Evolutionary conservation across 257 asterid genomes (phyloP).

Genomic region (Leonotis leonurus): DNA sequence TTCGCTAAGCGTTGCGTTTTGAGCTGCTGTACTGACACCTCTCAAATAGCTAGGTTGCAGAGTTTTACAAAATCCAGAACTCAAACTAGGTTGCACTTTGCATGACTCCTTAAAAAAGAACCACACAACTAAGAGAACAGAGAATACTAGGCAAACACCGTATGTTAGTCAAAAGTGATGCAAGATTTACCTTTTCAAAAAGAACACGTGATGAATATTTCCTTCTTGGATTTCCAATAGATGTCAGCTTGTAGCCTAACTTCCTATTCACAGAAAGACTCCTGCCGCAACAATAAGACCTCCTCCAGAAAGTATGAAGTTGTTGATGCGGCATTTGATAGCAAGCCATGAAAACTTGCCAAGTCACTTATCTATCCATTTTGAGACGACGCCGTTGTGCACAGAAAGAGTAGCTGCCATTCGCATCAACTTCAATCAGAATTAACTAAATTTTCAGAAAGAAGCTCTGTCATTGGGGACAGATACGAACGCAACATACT

Average conservation of each 20-base stretch:
- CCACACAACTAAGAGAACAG: not conserved
- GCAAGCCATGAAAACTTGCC: constrained; percentile 50
- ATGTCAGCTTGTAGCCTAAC: constrained; percentile 8
- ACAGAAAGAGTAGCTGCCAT: not conserved
- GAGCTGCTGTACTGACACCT: constrained; percentile 27
- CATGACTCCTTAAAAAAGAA: constrained; percentile 31
- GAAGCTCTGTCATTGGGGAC: not conserved
- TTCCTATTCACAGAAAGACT: constrained; percentile 20
- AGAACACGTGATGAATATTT: constrained; percentile 21
- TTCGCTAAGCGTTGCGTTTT: constrained; percentile 26
- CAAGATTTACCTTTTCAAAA: constrained; percentile 31
- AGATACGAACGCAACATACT: not conserved
- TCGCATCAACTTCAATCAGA: constrained; percentile 15
- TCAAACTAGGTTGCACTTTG: constrained; percentile 24
- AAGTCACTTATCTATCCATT: constrained; percentile 4
- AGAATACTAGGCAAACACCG: not conserved
- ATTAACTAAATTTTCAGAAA: constrained; percentile 1
- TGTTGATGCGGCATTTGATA: constrained; percentile 31
- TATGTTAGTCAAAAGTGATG: not conserved
- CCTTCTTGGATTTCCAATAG: constrained; percentile 19
- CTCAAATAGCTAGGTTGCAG: constrained; percentile 21
- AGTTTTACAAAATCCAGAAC: constrained; percentile 23
- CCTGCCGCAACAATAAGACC: constrained; percentile 32
- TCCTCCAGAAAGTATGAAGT: constrained; percentile 38
- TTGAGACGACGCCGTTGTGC: not conserved